Conservation (phyloP, 1,284 basidiomycete species). For the Testicularia cyperi region DNA sequence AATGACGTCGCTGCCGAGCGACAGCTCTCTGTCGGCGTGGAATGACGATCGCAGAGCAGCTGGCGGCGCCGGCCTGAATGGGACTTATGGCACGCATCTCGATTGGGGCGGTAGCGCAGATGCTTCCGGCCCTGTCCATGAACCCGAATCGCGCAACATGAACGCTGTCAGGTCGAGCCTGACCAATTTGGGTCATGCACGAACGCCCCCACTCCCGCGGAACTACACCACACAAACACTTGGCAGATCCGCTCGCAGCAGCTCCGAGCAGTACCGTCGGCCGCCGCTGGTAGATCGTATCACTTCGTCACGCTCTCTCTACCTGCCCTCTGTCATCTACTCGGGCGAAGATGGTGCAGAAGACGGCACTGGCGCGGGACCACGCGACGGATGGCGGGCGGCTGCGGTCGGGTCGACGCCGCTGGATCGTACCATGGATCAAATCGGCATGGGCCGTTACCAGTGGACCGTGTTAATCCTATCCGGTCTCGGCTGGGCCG, state of each 20-base stretch:
- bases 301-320: slow-evolving; percentile 21
- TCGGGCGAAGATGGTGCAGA: not conserved
- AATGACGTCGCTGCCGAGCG: slow-evolving; percentile 10
- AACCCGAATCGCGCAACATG: too few relatives aligned
- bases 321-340: slow-evolving; percentile 16
- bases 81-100: slow-evolving; percentile 18
- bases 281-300: slow-evolving; percentile 25
- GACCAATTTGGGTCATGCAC: not conserved
- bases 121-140: too few relatives aligned
- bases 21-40: not conserved
- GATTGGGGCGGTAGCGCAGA: not conserved
- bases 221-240: slow-evolving; percentile 17
- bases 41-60: too few relatives aligned
- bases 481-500: slow-evolving; percentile 52
- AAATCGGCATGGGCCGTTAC: slow-evolving; percentile 77
- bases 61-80: not conserved
- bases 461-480: slow-evolving; percentile 51
- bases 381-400: slow-evolving; percentile 33
- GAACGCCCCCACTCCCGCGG: slow-evolving; percentile 1
- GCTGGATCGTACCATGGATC: slow-evolving; percentile 71
- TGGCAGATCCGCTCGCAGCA: slow-evolving; percentile 14
- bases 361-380: not conserved
- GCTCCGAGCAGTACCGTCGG: slow-evolving; percentile 9
- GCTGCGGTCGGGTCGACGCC: slow-evolving; percentile 33
- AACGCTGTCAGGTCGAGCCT: too few relatives aligned